phyloP scores from a whole-genome alignment of 2,329 filamentous ascomycete genomes.

The Microdochium paspali region DNA sequence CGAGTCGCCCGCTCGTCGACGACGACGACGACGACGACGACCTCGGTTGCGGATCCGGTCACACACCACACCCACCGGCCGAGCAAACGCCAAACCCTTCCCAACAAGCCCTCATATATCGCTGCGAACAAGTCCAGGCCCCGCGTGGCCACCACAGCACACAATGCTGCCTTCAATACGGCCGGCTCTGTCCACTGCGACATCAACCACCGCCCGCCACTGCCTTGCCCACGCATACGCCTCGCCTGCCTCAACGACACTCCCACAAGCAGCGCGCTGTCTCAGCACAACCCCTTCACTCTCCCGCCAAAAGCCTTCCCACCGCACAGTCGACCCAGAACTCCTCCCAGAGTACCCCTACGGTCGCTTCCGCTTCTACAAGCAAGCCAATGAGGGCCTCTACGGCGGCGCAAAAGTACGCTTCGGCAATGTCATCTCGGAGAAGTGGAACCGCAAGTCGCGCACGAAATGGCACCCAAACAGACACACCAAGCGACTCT shows the following conservation, averaged over 20 bases:
- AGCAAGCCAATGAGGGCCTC: slow-evolving; percentile 69
- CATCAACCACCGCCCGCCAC: neutral
- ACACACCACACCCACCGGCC: too few species aligned
- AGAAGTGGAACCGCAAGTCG: slow-evolving; percentile 59
- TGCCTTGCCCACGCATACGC: slow-evolving; percentile 1
- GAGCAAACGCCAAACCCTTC: too few species aligned
- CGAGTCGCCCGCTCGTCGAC: neutral
- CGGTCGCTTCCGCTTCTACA: slow-evolving; percentile 61
- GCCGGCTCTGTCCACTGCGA: slow-evolving; percentile 1
- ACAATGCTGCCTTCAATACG: slow-evolving; percentile 4
- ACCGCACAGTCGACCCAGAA: slow-evolving; percentile 28
- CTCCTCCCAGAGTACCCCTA: slow-evolving; percentile 60
- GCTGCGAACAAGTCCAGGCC: too few species aligned
- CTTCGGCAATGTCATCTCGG: slow-evolving; percentile 69
- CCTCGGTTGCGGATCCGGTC: too few species aligned
- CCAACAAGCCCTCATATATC: too few species aligned
- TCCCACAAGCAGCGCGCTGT: slow-evolving; percentile 6
- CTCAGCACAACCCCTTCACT: slow-evolving; percentile 10
- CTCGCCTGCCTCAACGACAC: neutral
- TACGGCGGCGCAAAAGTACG: slow-evolving; percentile 64
- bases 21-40: neutral
- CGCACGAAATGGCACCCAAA: slow-evolving; percentile 70
- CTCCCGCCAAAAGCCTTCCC: slow-evolving; percentile 16
- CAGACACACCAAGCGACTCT: slow-evolving; percentile 59
- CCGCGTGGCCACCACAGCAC: neutral